Base-by-base conservation (phyloP, 208 protist genomes). In the Phytomonas francai region DNA sequence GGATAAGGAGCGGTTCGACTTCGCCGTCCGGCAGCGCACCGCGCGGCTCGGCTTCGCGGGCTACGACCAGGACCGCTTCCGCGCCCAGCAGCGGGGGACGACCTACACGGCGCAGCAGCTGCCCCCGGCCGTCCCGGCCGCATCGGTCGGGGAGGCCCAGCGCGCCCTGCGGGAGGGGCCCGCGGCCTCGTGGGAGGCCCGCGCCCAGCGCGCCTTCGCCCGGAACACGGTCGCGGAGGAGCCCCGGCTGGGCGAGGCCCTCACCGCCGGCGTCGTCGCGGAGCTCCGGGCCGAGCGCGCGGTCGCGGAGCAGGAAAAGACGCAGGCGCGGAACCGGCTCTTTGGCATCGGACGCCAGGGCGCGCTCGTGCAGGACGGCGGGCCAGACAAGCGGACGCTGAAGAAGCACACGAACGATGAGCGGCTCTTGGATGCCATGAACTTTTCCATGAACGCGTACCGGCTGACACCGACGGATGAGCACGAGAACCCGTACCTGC, bases 321-420 rank as follows among this genome's bases (percentile, higher is more conserved):
- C 77, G 71, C 65, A 79, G 70, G 81, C 75, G 12, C 81, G 87
- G n/a, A 78, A 77, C 68, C 80, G 89, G 70, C 78, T 78, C n/a
- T 93, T 96, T 68, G 91, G 91, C 28, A 80, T 96, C 33, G 91
- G 91, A 32, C 81, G 91, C 29, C 88, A 94, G 60, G 81, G 84
- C 3, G 77, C 87, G 12, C 78, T 96, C n/a, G 88, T 94, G 67
- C 86, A 93, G 72, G 91, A 96, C 68, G 85, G 79, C 31, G 91
- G 91, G 1, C 91, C 91, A 12, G 91, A 96, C 68, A 61, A 80
- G 32, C 88, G 91, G 6, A 78, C 68, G 51, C 51, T 90, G 49
- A 79, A 86, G 76, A 83, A 83, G 65, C 82, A 92, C 73, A 83
- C 70, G 7, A 91, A 94, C 72, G 91, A 96, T 65, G 91, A 96